These are phyloP conservation scores for Aspergillus sclerotiicarbonarius DNA, from an alignment of 495 filamentous ascomycete genomes.

Conservation along the genomic window DNA sequence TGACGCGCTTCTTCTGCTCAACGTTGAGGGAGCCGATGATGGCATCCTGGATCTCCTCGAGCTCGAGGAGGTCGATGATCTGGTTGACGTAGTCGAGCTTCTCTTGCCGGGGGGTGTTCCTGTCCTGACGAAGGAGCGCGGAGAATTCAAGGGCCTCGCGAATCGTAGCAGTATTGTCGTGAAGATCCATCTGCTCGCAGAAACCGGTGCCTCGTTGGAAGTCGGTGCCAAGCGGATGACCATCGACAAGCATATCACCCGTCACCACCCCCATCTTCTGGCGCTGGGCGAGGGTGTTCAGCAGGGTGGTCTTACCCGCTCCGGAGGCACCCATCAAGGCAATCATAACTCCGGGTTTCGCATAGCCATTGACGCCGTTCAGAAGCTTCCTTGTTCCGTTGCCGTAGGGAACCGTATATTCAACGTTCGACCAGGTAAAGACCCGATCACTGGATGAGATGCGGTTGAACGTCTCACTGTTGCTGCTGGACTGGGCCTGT, in stretches of 20 bases:
- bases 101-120: slow-evolving; percentile 45
- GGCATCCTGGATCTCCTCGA: slow-evolving; percentile 55
- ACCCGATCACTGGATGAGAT: slow-evolving; percentile 62
- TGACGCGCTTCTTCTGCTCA: slow-evolving; percentile 70
- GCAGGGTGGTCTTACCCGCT: slow-evolving; percentile 76
- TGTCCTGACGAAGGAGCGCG: slow-evolving; percentile 60
- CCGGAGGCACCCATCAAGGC: slow-evolving; percentile 84
- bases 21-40: slow-evolving; percentile 58
- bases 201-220: slow-evolving; percentile 85
- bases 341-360: slow-evolving; percentile 76
- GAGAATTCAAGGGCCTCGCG: slow-evolving; percentile 68
- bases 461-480: slow-evolving; percentile 47
- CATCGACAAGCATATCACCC: slow-evolving; percentile 79
- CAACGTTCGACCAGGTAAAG: slow-evolving; percentile 74
- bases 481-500: slow-evolving; percentile 38
- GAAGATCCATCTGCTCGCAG: slow-evolving; percentile 85
- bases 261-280: slow-evolving; percentile 67
- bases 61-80: slow-evolving; percentile 59
- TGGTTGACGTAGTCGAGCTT: slow-evolving; percentile 61
- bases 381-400: slow-evolving; percentile 69
- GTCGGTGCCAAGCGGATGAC: slow-evolving; percentile 59
- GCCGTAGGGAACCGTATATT: slow-evolving; percentile 70
- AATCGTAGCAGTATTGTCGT: slow-evolving; percentile 65
- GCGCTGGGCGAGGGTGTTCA: slow-evolving; percentile 75
- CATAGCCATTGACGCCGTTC: slow-evolving; percentile 70